These are phyloP conservation scores for Oryza longistaminata DNA, from an alignment of 176 grass and related monocot species.

Conservation along the genomic window DNA sequence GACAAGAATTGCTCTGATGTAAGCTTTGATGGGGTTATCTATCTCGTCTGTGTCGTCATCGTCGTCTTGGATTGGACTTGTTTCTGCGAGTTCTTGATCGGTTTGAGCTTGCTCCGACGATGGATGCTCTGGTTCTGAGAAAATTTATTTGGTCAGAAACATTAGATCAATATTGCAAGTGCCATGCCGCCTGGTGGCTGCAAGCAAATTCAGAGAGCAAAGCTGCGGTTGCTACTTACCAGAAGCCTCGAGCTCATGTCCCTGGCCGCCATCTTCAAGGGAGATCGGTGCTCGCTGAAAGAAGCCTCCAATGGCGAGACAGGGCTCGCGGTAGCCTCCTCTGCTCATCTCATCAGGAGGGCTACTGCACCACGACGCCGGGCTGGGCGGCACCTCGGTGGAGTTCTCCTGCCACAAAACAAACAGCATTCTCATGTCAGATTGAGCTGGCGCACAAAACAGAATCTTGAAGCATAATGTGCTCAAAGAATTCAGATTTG, in stretches of 20 bases:
- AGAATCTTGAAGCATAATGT: neutral
- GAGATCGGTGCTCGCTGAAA: slow-evolving; percentile 60
- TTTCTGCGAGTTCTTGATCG: slow-evolving; percentile 30
- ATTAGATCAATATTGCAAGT: neutral
- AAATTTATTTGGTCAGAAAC: neutral
- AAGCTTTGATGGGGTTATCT: slow-evolving; percentile 57
- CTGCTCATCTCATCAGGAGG: slow-evolving; percentile 71
- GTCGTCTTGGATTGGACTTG: slow-evolving; percentile 24
- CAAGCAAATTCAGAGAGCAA: slow-evolving; percentile 22
- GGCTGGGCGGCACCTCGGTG: slow-evolving; percentile 94
- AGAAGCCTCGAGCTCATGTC: slow-evolving; percentile 43
- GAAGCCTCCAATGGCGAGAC: slow-evolving; percentile 80
- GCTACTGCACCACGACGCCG: slow-evolving; percentile 86
- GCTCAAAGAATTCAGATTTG: neutral
- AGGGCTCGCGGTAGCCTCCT: slow-evolving; percentile 83
- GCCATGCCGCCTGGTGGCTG: neutral
- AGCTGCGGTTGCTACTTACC: slow-evolving; percentile 42
- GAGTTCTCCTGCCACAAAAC: slow-evolving; percentile 80
- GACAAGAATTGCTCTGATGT: slow-evolving; percentile 58
- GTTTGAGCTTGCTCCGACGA: slow-evolving; percentile 35
- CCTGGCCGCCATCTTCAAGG: slow-evolving; percentile 33
- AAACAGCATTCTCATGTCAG: slow-evolving; percentile 3
- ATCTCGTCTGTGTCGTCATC: slow-evolving; percentile 15
- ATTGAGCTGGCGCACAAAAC: neutral
- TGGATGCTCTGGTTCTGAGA: slow-evolving; percentile 33